Evolutionary conservation across 495 filamentous ascomycete genomes (phyloP).

Genomic region (Neurospora africana): DNA sequence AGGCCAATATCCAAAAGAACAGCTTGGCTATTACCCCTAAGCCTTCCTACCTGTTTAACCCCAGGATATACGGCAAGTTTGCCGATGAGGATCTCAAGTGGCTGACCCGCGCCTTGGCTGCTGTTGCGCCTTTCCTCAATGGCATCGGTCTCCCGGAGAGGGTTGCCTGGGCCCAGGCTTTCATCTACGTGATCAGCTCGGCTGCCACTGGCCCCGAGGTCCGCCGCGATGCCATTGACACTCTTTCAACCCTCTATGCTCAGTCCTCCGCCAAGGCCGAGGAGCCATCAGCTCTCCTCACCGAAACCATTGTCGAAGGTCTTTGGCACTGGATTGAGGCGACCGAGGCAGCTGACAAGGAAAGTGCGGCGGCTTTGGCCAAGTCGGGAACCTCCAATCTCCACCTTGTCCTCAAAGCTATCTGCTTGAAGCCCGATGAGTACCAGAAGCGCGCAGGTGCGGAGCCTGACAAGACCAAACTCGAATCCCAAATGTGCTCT

Average conservation of each 20-base stretch:
- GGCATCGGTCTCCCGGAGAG: slow-evolving; percentile 22
- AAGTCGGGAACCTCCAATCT: slow-evolving; percentile 53
- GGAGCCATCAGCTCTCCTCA: slow-evolving; percentile 28
- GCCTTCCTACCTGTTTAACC: slow-evolving; percentile 75
- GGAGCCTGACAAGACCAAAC: slow-evolving; percentile 26
- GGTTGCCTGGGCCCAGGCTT: slow-evolving; percentile 66
- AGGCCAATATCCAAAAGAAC: slow-evolving; percentile 48
- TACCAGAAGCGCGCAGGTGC: slow-evolving; percentile 27
- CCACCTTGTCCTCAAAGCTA: slow-evolving; percentile 55
- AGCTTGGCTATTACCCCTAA: slow-evolving; percentile 58
- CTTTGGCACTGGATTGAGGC: slow-evolving; percentile 75
- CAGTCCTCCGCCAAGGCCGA: slow-evolving; percentile 36
- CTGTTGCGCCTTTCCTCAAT: slow-evolving; percentile 38
- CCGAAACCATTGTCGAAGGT: slow-evolving; percentile 51
- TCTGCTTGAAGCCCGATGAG: slow-evolving; percentile 47
- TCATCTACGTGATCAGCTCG: slow-evolving; percentile 67
- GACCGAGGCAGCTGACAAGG: slow-evolving; percentile 58
- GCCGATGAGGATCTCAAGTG: slow-evolving; percentile 65
- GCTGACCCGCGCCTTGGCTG: slow-evolving; percentile 58
- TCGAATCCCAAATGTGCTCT: slow-evolving; percentile 57
- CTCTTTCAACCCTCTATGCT: slow-evolving; percentile 51
- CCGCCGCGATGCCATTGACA: slow-evolving; percentile 46
- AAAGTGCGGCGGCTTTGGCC: slow-evolving; percentile 57
- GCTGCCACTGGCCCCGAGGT: slow-evolving; percentile 43
- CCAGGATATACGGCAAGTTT: slow-evolving; percentile 72